phyloP scores from a whole-genome alignment of 2,329 filamentous ascomycete species.

The Penicillium sclerotigenum region DNA sequence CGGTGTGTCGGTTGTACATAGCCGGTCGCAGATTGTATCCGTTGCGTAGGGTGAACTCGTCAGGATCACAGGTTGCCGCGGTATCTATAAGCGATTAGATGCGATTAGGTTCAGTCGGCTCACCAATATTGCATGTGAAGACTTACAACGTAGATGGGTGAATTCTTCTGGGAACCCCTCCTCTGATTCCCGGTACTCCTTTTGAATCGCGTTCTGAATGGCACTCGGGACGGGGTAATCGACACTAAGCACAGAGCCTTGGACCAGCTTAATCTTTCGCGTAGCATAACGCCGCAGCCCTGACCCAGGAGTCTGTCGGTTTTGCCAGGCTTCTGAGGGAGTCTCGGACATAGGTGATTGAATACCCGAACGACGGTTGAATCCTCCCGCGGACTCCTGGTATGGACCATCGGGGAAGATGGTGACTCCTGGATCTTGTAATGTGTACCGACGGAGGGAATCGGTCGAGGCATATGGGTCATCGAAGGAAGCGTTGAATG shows the following conservation, averaged over 20 bases:
- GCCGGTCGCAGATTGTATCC: constrained; percentile 95
- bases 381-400: constrained; percentile 56
- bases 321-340: constrained; percentile 67
- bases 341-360: constrained; percentile 59
- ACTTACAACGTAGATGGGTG: constrained; percentile 83
- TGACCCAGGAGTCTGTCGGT: constrained; percentile 66
- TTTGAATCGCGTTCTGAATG: constrained; percentile 93
- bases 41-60: constrained; percentile 97
- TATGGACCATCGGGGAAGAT: constrained; percentile 52
- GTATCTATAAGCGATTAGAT: constrained; percentile 58
- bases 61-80: constrained; percentile 93
- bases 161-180: constrained; percentile 86
- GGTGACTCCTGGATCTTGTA: constrained; percentile 52
- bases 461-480: constrained; percentile 44
- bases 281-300: constrained; percentile 83
- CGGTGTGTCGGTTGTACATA: constrained; percentile 98
- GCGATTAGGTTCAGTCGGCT: constrained; percentile 1
- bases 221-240: constrained; percentile 96
- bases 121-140: neutral
- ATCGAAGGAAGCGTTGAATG: constrained; percentile 48
- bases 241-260: constrained; percentile 91
- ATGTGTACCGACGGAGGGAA: constrained; percentile 32
- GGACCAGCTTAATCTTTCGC: constrained; percentile 95
- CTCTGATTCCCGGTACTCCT: constrained; percentile 83
- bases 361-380: constrained; percentile 49